Base-by-base conservation (phyloP, 345 rosid species). In the Lagerstroemia speciosa region DNA sequence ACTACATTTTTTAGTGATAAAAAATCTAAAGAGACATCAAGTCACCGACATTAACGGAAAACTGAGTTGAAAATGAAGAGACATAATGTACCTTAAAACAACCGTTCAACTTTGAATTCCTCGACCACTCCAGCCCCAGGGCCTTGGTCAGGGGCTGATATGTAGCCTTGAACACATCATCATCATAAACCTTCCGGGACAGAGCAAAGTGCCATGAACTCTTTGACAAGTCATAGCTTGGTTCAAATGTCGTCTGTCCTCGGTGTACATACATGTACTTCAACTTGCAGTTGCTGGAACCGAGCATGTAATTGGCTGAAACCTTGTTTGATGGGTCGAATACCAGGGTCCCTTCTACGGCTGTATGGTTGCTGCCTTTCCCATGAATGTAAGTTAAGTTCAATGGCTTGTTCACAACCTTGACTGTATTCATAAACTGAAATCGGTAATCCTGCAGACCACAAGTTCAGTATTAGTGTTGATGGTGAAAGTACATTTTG, bases 361-460 rank as follows among this genome's bases (percentile, higher is more conserved):
- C 74, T 0, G 97, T 93, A 43, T 89, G 76, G 72, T 82, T 84
- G 63, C 87, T 89, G 50, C 75, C 82, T 78, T 82, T 79, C 65
- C 77, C 73, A 73, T 90, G 98, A 70, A 90, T 90, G 73, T 90
- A 93, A 37, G 93, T 89, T 74, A 93, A 57, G 71, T 89, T 89
- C 88, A 93, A 80, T 15, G 92, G 92, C 78, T 93, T 93, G 74
- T 89, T 87, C 9, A 72, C 90, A 72, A 90, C 73, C 77, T 70
- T 86, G 43, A 89, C 79, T 0, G 86, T 76, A 81, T 86, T 93
- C 98, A 93, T 93, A 67, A 93, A 93, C 88, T 89, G 98, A 79
- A 93, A 93, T 78, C 88, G 81, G 65, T 87, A 82, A 77, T 93
- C 96, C 98, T 90, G 84, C 71, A 67, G 66, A 58, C 20, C 55